Evolutionary conservation across 1,284 basidiomycete species (phyloP), one percentile per base, ranked within the genome.

Genomic region (Moniliophthora roreri): DNA sequence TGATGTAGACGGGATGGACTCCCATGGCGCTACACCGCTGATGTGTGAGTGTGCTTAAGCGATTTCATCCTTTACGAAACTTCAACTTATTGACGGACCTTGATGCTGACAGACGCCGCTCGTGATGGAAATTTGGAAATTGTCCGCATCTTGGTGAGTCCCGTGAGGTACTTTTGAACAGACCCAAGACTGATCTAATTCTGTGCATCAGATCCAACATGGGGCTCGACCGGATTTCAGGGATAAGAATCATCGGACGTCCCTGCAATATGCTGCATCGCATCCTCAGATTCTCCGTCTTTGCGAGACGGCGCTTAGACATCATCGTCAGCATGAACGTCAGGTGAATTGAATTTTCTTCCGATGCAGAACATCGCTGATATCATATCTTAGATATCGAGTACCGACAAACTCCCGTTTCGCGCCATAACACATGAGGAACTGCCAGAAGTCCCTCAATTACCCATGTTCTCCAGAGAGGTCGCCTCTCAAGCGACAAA

Each of bases 141-240:
- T 20, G 82, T 84, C 4, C 72, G 79, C 56, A 70, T 76, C 58
- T 69, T 90, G 69, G 87, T 88, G 64, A 51, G 51, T 40, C 35
- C 16, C 46, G n/a, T n/a, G n/a, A 16, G n/a, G 28, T 48, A 21
- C 50, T 37, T 16, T 9, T 23, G 16, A 18, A 52, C 40, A 39
- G 8, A 40, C 59, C 11, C 26, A 28, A 49, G 37, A n/a, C n/a
- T n/a, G n/a, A n/a, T n/a, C 44, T 60, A 53, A 55, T 39, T 26
- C 26, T 39, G 32, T 36, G 24, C 52, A 51, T 35, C 50, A 80
- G 87, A 77, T 91, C 50, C 74, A 72, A 4, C 80, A 85, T 63
- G 85, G 84, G 42, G 85, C 88, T 34, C 77, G 84, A 35, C 84
- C 87, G 41, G 87, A 89, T 67, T 75, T 82, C 56, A 76, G 82